Evolutionary conservation across 2,329 filamentous ascomycete genomes (phyloP).

Genomic region (Fusarium floridanum): DNA sequence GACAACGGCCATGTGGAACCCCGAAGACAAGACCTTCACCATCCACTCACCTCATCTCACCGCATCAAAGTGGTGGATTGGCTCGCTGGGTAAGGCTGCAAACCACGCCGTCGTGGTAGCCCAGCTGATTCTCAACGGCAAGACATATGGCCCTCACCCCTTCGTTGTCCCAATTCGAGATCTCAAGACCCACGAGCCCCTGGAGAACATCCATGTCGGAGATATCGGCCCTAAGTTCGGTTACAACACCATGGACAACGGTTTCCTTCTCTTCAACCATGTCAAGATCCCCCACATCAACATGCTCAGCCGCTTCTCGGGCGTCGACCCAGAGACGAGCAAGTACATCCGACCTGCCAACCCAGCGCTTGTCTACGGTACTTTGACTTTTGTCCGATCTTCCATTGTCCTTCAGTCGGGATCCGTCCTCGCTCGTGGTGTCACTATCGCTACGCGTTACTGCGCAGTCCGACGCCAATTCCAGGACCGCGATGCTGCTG

Average conservation of each 20-base stretch:
- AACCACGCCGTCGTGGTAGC: slow-evolving; percentile 86
- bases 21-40: slow-evolving; percentile 79
- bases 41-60: slow-evolving; percentile 81
- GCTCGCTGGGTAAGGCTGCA: slow-evolving; percentile 79
- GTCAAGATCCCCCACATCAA: slow-evolving; percentile 78
- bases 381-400: slow-evolving; percentile 80
- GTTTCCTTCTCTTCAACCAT: slow-evolving; percentile 82
- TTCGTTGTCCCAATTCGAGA: slow-evolving; percentile 83
- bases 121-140: slow-evolving; percentile 77
- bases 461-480: slow-evolving; percentile 82
- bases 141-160: slow-evolving; percentile 79
- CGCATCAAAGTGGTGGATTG: slow-evolving; percentile 88
- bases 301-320: slow-evolving; percentile 80
- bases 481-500: slow-evolving; percentile 77
- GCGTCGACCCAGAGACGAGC: slow-evolving; percentile 75
- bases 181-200: slow-evolving; percentile 75
- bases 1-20: slow-evolving; percentile 80
- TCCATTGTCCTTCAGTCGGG: slow-evolving; percentile 81
- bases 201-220: slow-evolving; percentile 79
- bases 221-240: slow-evolving; percentile 87
- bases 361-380: slow-evolving; percentile 79
- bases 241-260: slow-evolving; percentile 87
- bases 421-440: slow-evolving; percentile 77
- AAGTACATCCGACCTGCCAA: slow-evolving; percentile 76
- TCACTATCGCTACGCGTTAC: slow-evolving; percentile 83